Evolutionary conservation across 2,329 filamentous ascomycete species (phyloP), one percentile per base, ranked within the genome.

Genomic region (Diaporthe citrichinensis): DNA sequence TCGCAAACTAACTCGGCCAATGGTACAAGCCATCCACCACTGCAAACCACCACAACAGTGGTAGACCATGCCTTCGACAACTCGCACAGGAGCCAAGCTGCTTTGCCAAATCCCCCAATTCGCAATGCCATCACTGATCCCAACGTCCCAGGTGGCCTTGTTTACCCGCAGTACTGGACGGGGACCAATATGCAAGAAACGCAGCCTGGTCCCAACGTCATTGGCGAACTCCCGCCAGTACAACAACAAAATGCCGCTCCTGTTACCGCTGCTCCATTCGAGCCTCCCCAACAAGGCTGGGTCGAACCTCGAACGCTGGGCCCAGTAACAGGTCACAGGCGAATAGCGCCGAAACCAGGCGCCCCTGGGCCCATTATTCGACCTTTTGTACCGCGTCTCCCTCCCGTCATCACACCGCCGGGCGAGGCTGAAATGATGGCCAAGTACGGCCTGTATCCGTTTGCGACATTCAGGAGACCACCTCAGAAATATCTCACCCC

Each of bases 381-480:
- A 2, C 69, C 51, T 17, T 31, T 65, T 3, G 49, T 51, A 9
- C 74, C 71, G 4, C 41, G 34, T 20, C 65, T 39, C 15, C 39
- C 36, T 31, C 17, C 34, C 12, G 28, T 31, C 51, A 44, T 39
- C n/a, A 41, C 46, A 17, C 31, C 65, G 20, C 36, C 74, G 20
- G 23, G 36, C 20, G 49, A 74, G 53, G 58, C 58, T 10, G 72
- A 76, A 34, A 28, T 65, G 7, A 74, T 76, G 74, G 74, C 74
- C 4, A 44, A 39, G 17, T 72, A 71, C 23, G 74, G 75, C 15
- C 72, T 76, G 7, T 72, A 31, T 10, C 72, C 75, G 1, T 68
- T 59, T 7, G 65, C 59, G 2, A 72, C 61, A 0, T 62, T 20
- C 15, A 71, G 53, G 20, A 68, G 58, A 55, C 10, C 67, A 46